A percentile compares a stretch with the other conserved stretches of the same genome.
Evolutionary conservation across 2,329 filamentous ascomycete species (phyloP).

Genomic region (Aspergillus glaucus): DNA sequence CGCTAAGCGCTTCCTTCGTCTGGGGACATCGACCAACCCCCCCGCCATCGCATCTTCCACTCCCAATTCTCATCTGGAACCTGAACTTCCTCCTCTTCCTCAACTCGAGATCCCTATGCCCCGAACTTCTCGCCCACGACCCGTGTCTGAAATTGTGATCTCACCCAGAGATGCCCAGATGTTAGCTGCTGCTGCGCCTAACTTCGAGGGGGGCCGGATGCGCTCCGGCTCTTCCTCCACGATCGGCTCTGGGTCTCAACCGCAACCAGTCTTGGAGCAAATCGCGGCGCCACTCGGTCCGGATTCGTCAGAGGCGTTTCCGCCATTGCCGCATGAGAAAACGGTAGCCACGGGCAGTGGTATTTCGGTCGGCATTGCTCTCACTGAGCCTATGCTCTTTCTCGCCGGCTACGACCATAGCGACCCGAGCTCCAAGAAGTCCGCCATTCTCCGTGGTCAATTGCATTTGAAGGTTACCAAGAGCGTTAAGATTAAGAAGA

Average conservation of each 20-base stretch:
- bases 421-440: conserved; percentile 55
- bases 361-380: conserved; percentile 40
- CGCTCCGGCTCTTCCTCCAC: conserved; percentile 25
- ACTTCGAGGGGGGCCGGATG: conserved; percentile 16
- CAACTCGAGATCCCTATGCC: conserved; percentile 14
- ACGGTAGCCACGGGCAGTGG: conserved; percentile 45
- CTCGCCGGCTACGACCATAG: conserved; percentile 45
- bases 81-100: conserved; percentile 13
- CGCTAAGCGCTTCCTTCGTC: conserved; percentile 42
- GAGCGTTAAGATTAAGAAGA: conserved; percentile 84
- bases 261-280: conserved; percentile 16
- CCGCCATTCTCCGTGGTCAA: conserved; percentile 78
- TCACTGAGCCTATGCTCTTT: conserved; percentile 45
- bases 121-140: conserved; percentile 20
- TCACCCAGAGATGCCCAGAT: conserved; percentile 28
- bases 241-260: conserved; percentile 14
- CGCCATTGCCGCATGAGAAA: conserved; percentile 39
- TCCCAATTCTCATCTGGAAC: conserved; percentile 17
- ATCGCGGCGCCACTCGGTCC: conserved; percentile 15
- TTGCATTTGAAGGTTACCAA: conserved; percentile 78
- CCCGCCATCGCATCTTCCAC: conserved; percentile 11
- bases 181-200: conserved; percentile 17
- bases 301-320: conserved; percentile 25
- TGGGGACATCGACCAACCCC: conserved; percentile 26
- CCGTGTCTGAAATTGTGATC: conserved; percentile 32